Evolutionary conservation across 2,329 filamentous ascomycete species (phyloP).

Genomic region (Phoma sp.): DNA sequence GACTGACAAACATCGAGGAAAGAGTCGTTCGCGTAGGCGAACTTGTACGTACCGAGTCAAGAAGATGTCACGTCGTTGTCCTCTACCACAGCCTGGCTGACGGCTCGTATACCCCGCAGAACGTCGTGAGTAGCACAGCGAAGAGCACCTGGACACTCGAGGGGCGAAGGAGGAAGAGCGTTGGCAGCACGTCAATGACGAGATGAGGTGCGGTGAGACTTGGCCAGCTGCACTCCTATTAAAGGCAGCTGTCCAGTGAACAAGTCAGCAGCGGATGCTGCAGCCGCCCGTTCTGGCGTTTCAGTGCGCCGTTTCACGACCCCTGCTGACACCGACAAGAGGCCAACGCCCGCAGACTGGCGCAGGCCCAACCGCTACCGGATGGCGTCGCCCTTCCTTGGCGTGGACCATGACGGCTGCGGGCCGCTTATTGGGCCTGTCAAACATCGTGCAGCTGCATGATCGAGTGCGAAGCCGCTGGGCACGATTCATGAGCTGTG

Average conservation of each 20-base stretch:
- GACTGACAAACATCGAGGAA: neutral
- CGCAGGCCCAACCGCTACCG: slow-evolving; percentile 12
- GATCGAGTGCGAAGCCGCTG: neutral
- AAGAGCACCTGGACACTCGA: slow-evolving; percentile 15
- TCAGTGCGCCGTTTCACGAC: slow-evolving; percentile 47
- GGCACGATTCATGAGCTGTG: neutral
- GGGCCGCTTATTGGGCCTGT: slow-evolving; percentile 19
- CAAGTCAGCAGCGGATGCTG: slow-evolving; percentile 38
- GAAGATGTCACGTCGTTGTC: neutral
- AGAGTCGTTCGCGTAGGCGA: neutral
- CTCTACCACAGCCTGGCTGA: neutral
- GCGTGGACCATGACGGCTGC: slow-evolving; percentile 22
- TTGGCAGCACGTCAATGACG: slow-evolving; percentile 25
- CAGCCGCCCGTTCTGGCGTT: slow-evolving; percentile 46
- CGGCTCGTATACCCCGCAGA: slow-evolving; percentile 10
- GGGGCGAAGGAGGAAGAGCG: slow-evolving; percentile 9
- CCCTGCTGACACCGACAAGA: slow-evolving; percentile 44
- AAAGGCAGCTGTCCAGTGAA: slow-evolving; percentile 22
- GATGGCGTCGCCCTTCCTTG: slow-evolving; percentile 25
- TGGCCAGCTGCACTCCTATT: slow-evolving; percentile 32
- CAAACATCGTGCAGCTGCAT: neutral
- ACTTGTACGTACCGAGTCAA: slow-evolving; percentile 2
- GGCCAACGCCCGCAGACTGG: slow-evolving; percentile 25
- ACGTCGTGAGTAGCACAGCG: slow-evolving; percentile 15
- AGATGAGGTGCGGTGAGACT: slow-evolving; percentile 27